Conservation (phyloP, 148 eudicot genomes). For the Rhododendron ovatum region DNA sequence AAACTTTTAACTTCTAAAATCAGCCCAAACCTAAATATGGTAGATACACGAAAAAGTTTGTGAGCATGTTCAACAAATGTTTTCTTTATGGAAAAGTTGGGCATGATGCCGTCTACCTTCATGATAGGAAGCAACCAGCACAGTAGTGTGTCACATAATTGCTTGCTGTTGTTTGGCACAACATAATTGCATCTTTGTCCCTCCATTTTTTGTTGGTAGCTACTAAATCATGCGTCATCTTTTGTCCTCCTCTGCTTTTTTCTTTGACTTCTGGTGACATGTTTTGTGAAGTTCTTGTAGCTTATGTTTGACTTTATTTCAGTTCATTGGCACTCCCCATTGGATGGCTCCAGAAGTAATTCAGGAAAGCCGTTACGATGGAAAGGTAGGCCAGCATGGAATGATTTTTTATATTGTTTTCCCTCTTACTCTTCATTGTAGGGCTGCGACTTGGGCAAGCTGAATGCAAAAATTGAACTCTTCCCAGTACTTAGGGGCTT, state of each 20-base stretch:
- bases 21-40: neutral
- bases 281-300: neutral
- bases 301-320: conserved; percentile 18
- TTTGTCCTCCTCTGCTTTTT: neutral
- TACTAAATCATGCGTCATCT: neutral
- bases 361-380: conserved; percentile 99
- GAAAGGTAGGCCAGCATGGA: conserved; percentile 57
- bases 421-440: neutral
- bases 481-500: neutral
- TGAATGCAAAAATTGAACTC: neutral
- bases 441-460: neutral
- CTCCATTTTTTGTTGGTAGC: neutral
- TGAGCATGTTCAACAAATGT: neutral
- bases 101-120: neutral
- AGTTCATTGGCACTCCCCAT: conserved; percentile 99
- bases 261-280: conserved; percentile 1
- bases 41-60: neutral
- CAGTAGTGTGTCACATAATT: neutral
- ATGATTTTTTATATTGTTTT: neutral
- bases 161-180: neutral
- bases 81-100: neutral
- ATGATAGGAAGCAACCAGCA: neutral
- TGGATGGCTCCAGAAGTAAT: conserved; percentile 99
- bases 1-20: neutral
- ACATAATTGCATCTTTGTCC: neutral